These are phyloP conservation scores for Dioszegia hungarica DNA, from an alignment of 768 basidiomycete species.

Conservation along the genomic window DNA sequence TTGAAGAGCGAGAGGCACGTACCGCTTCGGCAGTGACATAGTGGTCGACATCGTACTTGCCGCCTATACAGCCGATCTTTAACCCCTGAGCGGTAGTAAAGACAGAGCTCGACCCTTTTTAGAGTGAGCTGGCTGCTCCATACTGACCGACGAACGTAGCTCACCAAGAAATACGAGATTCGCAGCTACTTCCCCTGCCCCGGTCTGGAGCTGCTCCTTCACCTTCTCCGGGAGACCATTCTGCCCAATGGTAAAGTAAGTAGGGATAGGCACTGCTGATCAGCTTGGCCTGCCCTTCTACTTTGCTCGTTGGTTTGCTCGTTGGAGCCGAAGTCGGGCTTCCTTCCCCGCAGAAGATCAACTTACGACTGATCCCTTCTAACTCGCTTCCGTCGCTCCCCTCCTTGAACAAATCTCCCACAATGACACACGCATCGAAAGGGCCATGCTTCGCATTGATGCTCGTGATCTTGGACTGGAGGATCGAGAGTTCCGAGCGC, in stretches of 20 bases:
- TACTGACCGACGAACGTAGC: no score
- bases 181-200: slow-evolving; percentile 71
- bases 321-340: background rate
- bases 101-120: no score
- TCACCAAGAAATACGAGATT: slow-evolving; percentile 81
- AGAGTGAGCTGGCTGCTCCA: no score
- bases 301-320: no score
- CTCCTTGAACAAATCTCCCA: slow-evolving; percentile 57
- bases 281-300: no score
- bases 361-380: slow-evolving; percentile 29
- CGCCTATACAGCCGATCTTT: slow-evolving; percentile 77
- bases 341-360: background rate
- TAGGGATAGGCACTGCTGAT: slow-evolving; percentile 70
- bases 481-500: slow-evolving; percentile 64
- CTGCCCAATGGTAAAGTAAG: slow-evolving; percentile 87
- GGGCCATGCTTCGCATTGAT: slow-evolving; percentile 90
- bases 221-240: slow-evolving; percentile 67
- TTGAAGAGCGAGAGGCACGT: background rate
- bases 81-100: slow-evolving; percentile 73
- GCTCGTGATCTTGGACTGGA: slow-evolving; percentile 72
- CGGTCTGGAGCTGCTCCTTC: slow-evolving; percentile 68
- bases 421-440: slow-evolving; percentile 60
- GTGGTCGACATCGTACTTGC: slow-evolving; percentile 58
- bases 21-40: slow-evolving; percentile 8
- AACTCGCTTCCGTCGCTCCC: slow-evolving; percentile 60